Conservation (phyloP, 257 asterid genomes). For the Solanum lycopersicoides region DNA sequence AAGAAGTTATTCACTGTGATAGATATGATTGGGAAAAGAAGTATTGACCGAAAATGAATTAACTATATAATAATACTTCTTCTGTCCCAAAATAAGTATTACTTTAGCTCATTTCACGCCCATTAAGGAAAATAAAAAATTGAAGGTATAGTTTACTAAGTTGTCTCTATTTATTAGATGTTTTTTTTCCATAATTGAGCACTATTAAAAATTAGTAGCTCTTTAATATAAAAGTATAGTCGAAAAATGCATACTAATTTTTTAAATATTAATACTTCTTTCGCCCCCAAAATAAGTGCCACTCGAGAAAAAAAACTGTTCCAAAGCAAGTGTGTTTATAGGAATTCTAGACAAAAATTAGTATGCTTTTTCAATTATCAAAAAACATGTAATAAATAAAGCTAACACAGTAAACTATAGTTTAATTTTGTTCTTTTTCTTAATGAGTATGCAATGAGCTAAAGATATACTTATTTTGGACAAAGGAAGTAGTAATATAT, state of each 20-base stretch:
- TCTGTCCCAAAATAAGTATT: no score
- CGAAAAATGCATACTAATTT: background rate
- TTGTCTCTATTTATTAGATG: background rate
- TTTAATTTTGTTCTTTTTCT: background rate
- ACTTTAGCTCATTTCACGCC: background rate
- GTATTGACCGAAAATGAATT: background rate
- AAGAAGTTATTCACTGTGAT: slow-evolving; percentile 41
- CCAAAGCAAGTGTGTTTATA: background rate
- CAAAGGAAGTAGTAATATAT: background rate
- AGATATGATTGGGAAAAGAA: slow-evolving; percentile 24
- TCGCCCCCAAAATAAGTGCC: background rate
- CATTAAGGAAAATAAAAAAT: no score
- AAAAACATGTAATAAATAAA: background rate
- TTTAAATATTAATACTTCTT: background rate
- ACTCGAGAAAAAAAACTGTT: background rate
- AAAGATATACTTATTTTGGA: background rate
- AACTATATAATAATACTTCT: background rate
- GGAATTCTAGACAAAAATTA: background rate
- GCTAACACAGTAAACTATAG: background rate
- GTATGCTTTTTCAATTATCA: background rate
- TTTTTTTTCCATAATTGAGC: background rate
- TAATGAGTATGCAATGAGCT: background rate
- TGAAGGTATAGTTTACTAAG: background rate
- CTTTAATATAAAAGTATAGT: background rate
- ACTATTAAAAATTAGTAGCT: background rate